Conservation (phyloP, 768 basidiomycete species). For the Pisolithus marmoratus region DNA sequence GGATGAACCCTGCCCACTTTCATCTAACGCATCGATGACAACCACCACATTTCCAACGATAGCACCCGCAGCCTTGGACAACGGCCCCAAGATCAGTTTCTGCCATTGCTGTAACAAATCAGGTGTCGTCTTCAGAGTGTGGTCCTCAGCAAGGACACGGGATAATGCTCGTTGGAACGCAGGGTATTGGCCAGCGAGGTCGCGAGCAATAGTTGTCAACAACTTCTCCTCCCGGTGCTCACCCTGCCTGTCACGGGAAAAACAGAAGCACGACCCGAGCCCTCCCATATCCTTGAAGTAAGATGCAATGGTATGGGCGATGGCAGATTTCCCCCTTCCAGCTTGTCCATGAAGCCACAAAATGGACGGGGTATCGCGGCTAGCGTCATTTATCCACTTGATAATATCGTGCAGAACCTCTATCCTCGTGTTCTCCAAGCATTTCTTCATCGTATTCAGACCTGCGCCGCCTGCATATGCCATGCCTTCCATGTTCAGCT, state of each 20-base stretch:
- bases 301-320: not conserved
- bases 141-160: not conserved
- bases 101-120: not conserved
- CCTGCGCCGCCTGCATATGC: not conserved
- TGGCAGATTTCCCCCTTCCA: not conserved
- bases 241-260: not conserved
- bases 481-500: not conserved
- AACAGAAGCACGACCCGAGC: constrained; percentile 1
- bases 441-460: not conserved
- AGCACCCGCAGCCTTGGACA: not conserved
- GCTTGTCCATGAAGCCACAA: not conserved
- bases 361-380: not conserved
- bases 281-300: not conserved
- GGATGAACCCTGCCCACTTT: not conserved
- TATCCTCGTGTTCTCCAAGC: not conserved
- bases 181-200: not conserved
- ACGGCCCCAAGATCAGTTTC: not conserved
- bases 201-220: not conserved
- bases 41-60: not conserved
- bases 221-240: not conserved
- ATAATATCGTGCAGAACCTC: not conserved
- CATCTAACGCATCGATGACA: not conserved
- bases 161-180: not conserved
- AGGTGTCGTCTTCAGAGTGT: not conserved
- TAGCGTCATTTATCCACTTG: not conserved